Evolutionary conservation across 2,329 filamentous ascomycete species (phyloP), one percentile per base, ranked within the genome.

Genomic region (Fonsecaea pedrosoi): DNA sequence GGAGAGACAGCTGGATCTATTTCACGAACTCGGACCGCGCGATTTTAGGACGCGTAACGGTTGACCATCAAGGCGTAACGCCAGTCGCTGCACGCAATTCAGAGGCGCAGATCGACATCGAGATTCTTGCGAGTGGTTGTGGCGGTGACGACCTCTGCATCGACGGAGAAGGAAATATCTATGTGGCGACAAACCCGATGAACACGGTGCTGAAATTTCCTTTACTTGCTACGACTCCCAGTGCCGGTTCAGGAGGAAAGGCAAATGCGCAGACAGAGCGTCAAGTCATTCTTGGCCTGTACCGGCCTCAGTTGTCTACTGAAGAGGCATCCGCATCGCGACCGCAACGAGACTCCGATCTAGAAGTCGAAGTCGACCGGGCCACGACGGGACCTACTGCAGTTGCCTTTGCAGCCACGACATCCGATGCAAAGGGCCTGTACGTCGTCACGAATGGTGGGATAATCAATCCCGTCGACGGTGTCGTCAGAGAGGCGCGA

Each of bases 11-110:
- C 10, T 54, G 37, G 45, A 30, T 63, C 7, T 63, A 57, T 35
- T 56, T 63, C 38, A 63, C 61, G 4, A 63, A 63, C 13, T 63
- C 61, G 21, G 61, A 63, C 32, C 61, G 61, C 4, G 61, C 37
- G 9, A 37, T 63, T 10, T 18, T 63, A 9, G 53, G 37, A 30
- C 48, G 48, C 7, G n/a, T 53, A n/a, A n/a, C n/a, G n/a, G 25
- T 48, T 1, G 15, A 30, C 9, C 4, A 18, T n/a, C 21, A 21
- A 15, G 8, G 12, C 13, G 61, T 42, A 15, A 10, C 18, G 38
- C 13, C 10, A 6, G 15, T 18, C 9, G 34, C 30, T 6, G 10
- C 38, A 8, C 18, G 32, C 53, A 18, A 18, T 25, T 6, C 30
- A 21, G 3, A 25, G 18, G 25, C 1, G 53, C 6, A 55, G n/a